Conservation (phyloP, 2,329 filamentous ascomycete genomes). For the Aureobasidium sp. region DNA sequence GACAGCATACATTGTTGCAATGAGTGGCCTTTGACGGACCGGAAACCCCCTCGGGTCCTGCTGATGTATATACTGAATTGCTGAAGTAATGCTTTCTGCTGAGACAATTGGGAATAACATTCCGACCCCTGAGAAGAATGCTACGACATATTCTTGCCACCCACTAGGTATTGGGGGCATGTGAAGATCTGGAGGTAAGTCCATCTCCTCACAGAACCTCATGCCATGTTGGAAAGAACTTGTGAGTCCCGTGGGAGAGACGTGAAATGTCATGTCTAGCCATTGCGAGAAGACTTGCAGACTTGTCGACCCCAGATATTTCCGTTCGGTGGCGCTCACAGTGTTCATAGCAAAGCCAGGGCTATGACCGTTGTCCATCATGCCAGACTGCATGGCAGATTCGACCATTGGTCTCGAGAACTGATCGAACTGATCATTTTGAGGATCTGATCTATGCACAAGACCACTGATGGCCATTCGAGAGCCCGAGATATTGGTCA, state of each 20-base stretch:
- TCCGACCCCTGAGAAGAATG: neutral
- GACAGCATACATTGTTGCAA: slow-evolving; percentile 2
- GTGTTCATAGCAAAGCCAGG: slow-evolving; percentile 3
- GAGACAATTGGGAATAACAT: neutral
- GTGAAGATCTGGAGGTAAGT: neutral
- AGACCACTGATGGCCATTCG: neutral
- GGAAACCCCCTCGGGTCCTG: neutral
- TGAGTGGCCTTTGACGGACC: neutral
- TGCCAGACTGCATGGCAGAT: neutral
- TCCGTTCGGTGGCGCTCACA: slow-evolving; percentile 1
- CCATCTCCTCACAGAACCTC: slow-evolving; percentile 13
- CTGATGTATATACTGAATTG: neutral
- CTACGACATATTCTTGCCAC: neutral
- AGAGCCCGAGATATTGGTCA: neutral
- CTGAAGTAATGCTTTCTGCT: neutral
- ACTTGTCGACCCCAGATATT: slow-evolving; percentile 18
- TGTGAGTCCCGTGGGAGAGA: neutral
- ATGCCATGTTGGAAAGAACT: slow-evolving; percentile 13
- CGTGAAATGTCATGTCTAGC: slow-evolving; percentile 17
- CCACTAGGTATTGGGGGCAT: neutral
- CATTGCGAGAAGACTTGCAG: slow-evolving; percentile 18
- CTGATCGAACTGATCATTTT: neutral
- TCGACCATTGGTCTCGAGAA: neutral
- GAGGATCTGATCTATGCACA: neutral
- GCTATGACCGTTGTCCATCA: neutral